phyloP scores from a whole-genome alignment of 116 monocot genomes.

The Zostera marina region DNA sequence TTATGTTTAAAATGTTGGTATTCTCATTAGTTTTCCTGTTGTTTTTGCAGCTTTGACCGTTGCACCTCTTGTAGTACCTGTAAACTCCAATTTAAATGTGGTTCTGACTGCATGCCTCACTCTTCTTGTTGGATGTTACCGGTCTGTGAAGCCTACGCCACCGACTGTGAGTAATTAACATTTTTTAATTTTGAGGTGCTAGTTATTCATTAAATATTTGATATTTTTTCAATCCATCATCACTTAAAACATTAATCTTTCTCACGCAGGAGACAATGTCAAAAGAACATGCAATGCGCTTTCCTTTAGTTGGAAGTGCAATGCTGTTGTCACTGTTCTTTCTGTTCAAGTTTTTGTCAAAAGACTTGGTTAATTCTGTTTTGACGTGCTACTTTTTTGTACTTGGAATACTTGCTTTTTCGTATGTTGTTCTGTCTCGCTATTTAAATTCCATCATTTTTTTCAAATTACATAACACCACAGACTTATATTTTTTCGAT shows the following conservation, averaged over 20 bases:
- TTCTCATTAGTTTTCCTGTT: neutral
- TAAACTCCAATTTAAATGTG: conserved; percentile 89
- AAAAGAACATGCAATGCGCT: conserved; percentile 94
- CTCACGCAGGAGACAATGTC: conserved; percentile 93
- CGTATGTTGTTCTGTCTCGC: conserved; percentile 38
- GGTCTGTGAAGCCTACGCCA: conserved; percentile 88
- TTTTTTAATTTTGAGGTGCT: neutral
- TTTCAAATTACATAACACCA: neutral
- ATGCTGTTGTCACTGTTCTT: conserved; percentile 91
- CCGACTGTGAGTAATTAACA: conserved; percentile 45
- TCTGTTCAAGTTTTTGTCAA: conserved; percentile 94
- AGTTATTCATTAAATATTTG: neutral
- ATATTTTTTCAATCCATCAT: neutral
- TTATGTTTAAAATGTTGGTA: neutral
- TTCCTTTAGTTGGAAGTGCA: conserved; percentile 96
- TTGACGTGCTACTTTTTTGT: conserved; percentile 93
- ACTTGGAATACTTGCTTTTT: conserved; percentile 84
- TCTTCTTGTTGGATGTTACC: conserved; percentile 87
- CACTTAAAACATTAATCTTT: conserved; percentile 1
- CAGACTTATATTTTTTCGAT: neutral
- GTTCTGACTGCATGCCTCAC: conserved; percentile 85
- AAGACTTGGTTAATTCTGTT: conserved; percentile 94
- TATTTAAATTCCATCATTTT: neutral
- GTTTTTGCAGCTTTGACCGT: conserved; percentile 47
- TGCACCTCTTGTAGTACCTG: conserved; percentile 58